These are phyloP conservation scores for Cajanus cajan DNA, from an alignment of 306 rosid genomes.

Conservation along the genomic window DNA sequence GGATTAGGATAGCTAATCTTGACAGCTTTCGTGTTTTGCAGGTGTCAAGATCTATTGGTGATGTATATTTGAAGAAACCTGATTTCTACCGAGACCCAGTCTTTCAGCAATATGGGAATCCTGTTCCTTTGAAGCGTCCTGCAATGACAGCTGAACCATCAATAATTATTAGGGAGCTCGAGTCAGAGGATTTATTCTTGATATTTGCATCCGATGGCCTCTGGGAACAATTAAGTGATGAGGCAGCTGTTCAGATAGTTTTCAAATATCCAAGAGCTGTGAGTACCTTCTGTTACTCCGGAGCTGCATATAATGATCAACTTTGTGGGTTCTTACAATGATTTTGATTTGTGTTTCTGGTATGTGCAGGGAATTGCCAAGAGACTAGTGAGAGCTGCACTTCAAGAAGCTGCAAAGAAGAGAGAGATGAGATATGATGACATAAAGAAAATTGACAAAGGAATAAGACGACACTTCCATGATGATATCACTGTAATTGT, in stretches of 20 bases:
- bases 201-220: slow-evolving; percentile 99
- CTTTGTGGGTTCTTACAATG: background rate
- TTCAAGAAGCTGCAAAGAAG: slow-evolving; percentile 83
- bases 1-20: slow-evolving; percentile 9
- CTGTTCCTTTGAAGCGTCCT: slow-evolving; percentile 75
- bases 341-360: slow-evolving; percentile 15
- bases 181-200: slow-evolving; percentile 76
- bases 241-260: slow-evolving; percentile 84
- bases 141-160: slow-evolving; percentile 98
- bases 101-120: slow-evolving; percentile 68
- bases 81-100: slow-evolving; percentile 72
- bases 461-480: slow-evolving; percentile 84
- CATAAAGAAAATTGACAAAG: slow-evolving; percentile 77
- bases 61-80: slow-evolving; percentile 84
- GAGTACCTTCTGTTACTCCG: slow-evolving; percentile 40
- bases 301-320: background rate
- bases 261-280: slow-evolving; percentile 87
- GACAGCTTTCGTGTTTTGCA: slow-evolving; percentile 34
- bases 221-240: slow-evolving; percentile 95
- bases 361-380: slow-evolving; percentile 85
- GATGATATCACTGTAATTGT: slow-evolving; percentile 93
- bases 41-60: slow-evolving; percentile 98
- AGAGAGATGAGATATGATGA: slow-evolving; percentile 89
- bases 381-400: slow-evolving; percentile 86
- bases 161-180: slow-evolving; percentile 59